Percentiles rank a stretch among this genome's conserved stretches.
These are phyloP conservation scores for Cudoniella acicularis DNA, from an alignment of 495 filamentous ascomycete species.

Conservation along the genomic window DNA sequence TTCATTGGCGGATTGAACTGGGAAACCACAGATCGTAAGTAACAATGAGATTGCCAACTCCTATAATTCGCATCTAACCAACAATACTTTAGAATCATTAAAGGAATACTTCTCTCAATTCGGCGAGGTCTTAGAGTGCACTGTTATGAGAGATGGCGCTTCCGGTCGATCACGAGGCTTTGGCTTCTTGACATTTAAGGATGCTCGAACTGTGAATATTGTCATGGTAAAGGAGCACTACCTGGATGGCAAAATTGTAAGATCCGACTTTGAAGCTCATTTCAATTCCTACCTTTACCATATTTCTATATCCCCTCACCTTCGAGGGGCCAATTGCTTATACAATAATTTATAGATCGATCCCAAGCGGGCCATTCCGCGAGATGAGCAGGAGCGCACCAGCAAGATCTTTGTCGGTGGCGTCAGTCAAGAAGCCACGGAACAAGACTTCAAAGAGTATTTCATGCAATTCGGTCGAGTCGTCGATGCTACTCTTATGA, in stretches of 20 bases:
- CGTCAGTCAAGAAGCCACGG: conserved; percentile 93
- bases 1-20: conserved; percentile 98
- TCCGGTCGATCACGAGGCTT: conserved; percentile 93
- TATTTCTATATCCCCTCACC: conserved; percentile 1
- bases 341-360: conserved; percentile 64
- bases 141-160: conserved; percentile 94
- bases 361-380: conserved; percentile 94
- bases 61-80: conserved; percentile 16
- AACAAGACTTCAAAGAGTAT: conserved; percentile 92
- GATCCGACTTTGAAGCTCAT: conserved; percentile 30
- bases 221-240: conserved; percentile 99
- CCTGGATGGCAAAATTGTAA: conserved; percentile 96
- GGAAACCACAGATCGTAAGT: conserved; percentile 97
- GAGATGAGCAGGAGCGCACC: conserved; percentile 96
- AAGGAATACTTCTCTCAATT: conserved; percentile 98
- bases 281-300: conserved; percentile 4
- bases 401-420: conserved; percentile 98
- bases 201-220: conserved; percentile 95
- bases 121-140: conserved; percentile 95
- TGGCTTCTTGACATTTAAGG: conserved; percentile 95
- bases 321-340: conserved; percentile 16
- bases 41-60: background rate
- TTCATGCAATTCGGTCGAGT: conserved; percentile 96
- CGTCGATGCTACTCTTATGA: conserved; percentile 97
- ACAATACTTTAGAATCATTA: conserved; percentile 69